Conservation (phyloP, 139 green algal species). For the Ulvella scutata region DNA sequence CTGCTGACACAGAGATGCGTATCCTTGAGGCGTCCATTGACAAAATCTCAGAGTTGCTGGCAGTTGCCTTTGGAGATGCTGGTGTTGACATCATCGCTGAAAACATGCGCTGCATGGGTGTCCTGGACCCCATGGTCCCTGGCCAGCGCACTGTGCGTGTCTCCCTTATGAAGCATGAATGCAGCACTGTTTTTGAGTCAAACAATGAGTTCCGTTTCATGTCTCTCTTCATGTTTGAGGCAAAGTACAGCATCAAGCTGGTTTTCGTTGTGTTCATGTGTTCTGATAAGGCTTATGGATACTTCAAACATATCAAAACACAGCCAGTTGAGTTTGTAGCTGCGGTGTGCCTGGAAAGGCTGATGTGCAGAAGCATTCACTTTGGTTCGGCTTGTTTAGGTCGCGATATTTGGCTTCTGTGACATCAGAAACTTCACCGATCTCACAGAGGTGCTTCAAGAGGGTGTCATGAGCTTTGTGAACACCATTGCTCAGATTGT, state of each 20-base stretch:
- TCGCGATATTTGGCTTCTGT: slow-evolving; percentile 93
- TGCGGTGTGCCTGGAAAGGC: too few relatives aligned
- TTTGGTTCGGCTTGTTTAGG: slow-evolving; percentile 5
- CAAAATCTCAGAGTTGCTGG: slow-evolving; percentile 83
- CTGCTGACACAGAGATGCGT: slow-evolving; percentile 58
- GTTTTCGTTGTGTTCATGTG: too few relatives aligned
- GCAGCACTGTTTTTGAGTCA: too few relatives aligned
- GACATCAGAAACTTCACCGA: slow-evolving; percentile 95
- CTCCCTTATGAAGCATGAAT: too few relatives aligned
- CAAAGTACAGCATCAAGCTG: too few relatives aligned
- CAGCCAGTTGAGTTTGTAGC: too few relatives aligned
- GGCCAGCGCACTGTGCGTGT: slow-evolving; percentile 48
- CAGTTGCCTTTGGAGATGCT: slow-evolving; percentile 88
- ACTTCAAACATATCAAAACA: too few relatives aligned
- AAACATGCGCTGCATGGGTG: slow-evolving; percentile 81
- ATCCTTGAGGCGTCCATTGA: slow-evolving; percentile 76
- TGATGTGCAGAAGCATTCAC: too few relatives aligned
- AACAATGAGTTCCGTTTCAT: too few relatives aligned
- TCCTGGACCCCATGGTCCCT: slow-evolving; percentile 88
- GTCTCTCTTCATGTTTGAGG: too few relatives aligned
- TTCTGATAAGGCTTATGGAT: too few relatives aligned
- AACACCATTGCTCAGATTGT: slow-evolving; percentile 91
- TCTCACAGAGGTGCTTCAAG: slow-evolving; percentile 83
- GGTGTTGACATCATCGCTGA: slow-evolving; percentile 78
- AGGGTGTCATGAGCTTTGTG: slow-evolving; percentile 95